phyloP scores from a whole-genome alignment of 371 early-diverging fungal species.

The Fennellomyces sp. region DNA sequence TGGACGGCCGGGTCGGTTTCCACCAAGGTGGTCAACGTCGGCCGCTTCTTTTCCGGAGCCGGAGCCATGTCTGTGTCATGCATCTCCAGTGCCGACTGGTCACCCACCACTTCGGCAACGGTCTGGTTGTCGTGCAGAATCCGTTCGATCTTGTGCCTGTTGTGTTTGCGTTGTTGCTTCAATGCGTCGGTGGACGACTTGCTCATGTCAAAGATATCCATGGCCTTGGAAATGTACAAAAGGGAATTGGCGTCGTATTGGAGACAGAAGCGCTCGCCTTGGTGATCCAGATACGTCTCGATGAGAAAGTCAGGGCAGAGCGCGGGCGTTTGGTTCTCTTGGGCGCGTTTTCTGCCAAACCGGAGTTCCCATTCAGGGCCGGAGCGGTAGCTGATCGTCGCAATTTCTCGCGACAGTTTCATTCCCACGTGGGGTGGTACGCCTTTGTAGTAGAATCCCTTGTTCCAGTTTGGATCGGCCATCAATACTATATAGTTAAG shows the following conservation, averaged over 20 bases:
- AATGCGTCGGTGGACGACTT: conserved; percentile 51
- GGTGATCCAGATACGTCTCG: conserved; percentile 95
- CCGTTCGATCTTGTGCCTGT: conserved; percentile 31
- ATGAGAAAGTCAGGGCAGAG: conserved; percentile 93
- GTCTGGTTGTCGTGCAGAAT: conserved; percentile 20
- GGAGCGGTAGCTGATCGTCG: conserved; percentile 88
- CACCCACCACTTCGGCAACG: conserved; percentile 29
- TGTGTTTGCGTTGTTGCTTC: conserved; percentile 43
- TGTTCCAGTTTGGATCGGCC: conserved; percentile 95
- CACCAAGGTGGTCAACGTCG: conserved; percentile 22
- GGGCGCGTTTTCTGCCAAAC: conserved; percentile 85
- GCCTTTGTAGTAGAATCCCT: conserved; percentile 91
- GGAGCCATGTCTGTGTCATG: conserved; percentile 3
- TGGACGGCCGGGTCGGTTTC: conserved; percentile 52
- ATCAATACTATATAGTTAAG: conserved; percentile 67
- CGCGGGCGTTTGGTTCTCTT: conserved; percentile 74
- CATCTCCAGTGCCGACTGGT: conserved; percentile 41
- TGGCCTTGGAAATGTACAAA: conserved; percentile 93
- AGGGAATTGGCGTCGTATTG: conserved; percentile 95
- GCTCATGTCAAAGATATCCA: conserved; percentile 97
- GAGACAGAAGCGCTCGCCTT: conserved; percentile 90
- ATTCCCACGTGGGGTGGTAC: conserved; percentile 93
- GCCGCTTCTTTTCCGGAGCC: conserved; percentile 10
- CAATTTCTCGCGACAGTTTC: conserved; percentile 92
- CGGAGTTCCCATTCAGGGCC: conserved; percentile 97